A percentile compares a stretch with the other conserved stretches of the same genome.
Evolutionary conservation across 108 stramenopile genomes (phyloP).

Genomic region (Skeletonema potamos): DNA sequence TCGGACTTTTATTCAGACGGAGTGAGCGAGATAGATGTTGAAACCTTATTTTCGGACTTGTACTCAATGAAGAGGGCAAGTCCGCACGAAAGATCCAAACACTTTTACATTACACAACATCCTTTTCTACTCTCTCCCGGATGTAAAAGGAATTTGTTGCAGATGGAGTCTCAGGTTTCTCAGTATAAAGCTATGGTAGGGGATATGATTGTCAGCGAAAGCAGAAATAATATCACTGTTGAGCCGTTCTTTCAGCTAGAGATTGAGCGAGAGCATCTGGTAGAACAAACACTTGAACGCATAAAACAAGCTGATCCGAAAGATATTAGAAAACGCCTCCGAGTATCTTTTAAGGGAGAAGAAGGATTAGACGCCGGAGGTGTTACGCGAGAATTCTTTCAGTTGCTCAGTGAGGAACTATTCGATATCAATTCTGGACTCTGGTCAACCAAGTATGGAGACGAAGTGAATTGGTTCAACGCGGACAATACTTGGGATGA

Average conservation of each 20-base stretch:
- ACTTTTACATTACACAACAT: constrained; percentile 59
- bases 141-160: constrained; percentile 63
- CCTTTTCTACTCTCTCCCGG: constrained; percentile 70
- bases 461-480: constrained; percentile 88
- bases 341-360: constrained; percentile 88
- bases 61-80: constrained; percentile 44
- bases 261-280: constrained; percentile 70
- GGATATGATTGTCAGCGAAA: constrained; percentile 27
- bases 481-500: constrained; percentile 81
- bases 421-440: constrained; percentile 88
- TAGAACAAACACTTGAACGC: constrained; percentile 66
- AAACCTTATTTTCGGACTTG: constrained; percentile 64
- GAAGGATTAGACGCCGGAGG: constrained; percentile 95
- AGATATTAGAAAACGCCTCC: constrained; percentile 72
- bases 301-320: constrained; percentile 55
- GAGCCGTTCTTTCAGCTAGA: constrained; percentile 65
- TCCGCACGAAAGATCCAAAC: constrained; percentile 35
- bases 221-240: constrained; percentile 41
- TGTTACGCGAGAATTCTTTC: constrained; percentile 94
- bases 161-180: constrained; percentile 69
- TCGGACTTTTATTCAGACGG: constrained; percentile 67
- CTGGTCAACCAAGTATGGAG: constrained; percentile 71
- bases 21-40: constrained; percentile 53
- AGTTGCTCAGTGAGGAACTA: constrained; percentile 81
- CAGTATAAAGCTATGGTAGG: constrained; percentile 60